Conservation (phyloP, 192 early-diverging fungal species). For the Thamnidium elegans region DNA sequence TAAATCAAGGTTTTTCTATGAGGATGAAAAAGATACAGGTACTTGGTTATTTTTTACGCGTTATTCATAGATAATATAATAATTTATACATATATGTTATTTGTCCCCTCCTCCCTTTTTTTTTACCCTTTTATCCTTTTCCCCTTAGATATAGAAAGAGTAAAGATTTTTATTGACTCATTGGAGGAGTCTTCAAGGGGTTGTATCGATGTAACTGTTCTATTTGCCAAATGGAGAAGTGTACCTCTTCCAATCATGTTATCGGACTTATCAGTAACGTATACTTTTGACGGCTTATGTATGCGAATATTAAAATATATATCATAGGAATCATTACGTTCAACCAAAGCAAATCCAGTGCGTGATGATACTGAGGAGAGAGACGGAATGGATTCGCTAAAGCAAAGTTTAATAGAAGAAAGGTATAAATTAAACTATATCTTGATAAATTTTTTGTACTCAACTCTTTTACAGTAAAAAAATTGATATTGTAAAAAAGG, state of each 20-base stretch:
- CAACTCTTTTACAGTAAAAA: constrained; percentile 52
- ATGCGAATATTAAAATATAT: too few species aligned
- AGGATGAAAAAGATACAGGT: neutral
- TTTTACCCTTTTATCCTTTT: too few species aligned
- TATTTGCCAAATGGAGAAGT: neutral
- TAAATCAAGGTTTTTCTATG: neutral
- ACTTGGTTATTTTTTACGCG: neutral
- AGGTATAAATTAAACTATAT: constrained; percentile 4
- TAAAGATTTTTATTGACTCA: too few species aligned
- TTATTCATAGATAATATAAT: neutral
- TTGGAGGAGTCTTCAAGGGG: too few species aligned
- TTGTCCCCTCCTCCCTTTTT: too few species aligned
- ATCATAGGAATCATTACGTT: too few species aligned
- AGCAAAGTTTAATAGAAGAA: constrained; percentile 15
- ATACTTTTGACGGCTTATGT: too few species aligned
- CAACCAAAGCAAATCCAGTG: neutral
- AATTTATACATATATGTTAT: neutral
- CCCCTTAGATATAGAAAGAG: too few species aligned
- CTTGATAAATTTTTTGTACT: neutral
- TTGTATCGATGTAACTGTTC: too few species aligned
- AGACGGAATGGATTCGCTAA: neutral
- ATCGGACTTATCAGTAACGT: neutral
- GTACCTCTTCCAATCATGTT: neutral
- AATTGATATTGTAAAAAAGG: constrained; percentile 74
- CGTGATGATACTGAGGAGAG: neutral